Base-by-base conservation (phyloP, 768 basidiomycete genomes). In the Tricholoma sp. region DNA sequence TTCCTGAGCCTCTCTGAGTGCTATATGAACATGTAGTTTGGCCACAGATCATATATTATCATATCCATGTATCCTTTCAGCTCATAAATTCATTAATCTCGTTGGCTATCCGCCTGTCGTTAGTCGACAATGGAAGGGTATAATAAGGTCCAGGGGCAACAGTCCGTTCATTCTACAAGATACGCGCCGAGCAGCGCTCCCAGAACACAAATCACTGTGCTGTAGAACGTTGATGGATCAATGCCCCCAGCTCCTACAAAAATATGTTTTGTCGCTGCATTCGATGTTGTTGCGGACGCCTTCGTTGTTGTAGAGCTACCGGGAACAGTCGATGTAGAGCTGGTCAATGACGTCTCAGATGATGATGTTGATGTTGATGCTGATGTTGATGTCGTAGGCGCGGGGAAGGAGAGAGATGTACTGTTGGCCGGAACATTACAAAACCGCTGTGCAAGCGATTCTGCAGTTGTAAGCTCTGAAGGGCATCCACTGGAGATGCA, bases 381-480 rank as follows among this genome's bases (percentile, higher is more conserved):
- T n/a, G n/a, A n/a, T n/a, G n/a, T 11, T 2, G 46, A 49, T 0
- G 47, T 22, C 12, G 58, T 61, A 14, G 62, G 51, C 5, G 60
- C 49, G 19, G 64, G 66, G 35, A 67, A 67, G 27, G 66, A 67
- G 32, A 67, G 57, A 4, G 66, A 63, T 11, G 60, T 53, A n/a
- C 58, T 58, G 16, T 57, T 47, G 43, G 51, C 63, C 16, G 61
- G 63, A 14, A 67, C 39, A 14, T 74, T 70, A 63, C 81, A 83
- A 64, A 82, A 82, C 59, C 72, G 70, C 59, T 80, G 73, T 1
- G 79, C 75, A 31, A 83, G 71, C 14, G 57, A 61, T 66, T 83
- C 78, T 4, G 76, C 73, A 4, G 72, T 63, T 14, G 65, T 24
- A 1, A 82, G 61, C 49, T 76, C 72, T 39, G 63, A 49, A 5